Evolutionary conservation across 1,284 basidiomycete genomes (phyloP).

Genomic region (Phylloboletellus chloephorus): DNA sequence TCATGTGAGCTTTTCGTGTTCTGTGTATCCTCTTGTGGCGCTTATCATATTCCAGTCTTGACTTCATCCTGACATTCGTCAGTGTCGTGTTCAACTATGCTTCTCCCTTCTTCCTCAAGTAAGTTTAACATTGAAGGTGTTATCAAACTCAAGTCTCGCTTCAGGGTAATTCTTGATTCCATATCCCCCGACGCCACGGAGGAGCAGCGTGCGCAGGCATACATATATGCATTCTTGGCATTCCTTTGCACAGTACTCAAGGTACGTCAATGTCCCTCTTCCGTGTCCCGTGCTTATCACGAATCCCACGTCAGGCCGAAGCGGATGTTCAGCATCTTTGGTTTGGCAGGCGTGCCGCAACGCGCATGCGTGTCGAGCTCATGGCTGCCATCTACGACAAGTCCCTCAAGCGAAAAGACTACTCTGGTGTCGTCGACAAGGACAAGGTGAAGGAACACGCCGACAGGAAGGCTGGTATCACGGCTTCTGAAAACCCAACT

Average conservation of each 20-base stretch:
- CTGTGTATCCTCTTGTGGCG: background rate
- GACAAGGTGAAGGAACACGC: conserved; percentile 32
- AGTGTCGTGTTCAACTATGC: conserved; percentile 55
- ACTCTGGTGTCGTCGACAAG: conserved; percentile 67
- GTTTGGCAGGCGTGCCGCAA: conserved; percentile 53
- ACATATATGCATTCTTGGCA: conserved; percentile 56
- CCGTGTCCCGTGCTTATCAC: background rate
- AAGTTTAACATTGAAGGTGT: background rate
- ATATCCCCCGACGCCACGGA: conserved; percentile 25
- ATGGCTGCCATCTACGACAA: conserved; percentile 86
- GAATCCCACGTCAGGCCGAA: conserved; percentile 35
- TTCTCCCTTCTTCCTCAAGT: conserved; percentile 46
- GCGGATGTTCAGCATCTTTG: conserved; percentile 65
- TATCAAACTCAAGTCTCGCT: background rate
- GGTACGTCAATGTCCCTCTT: conserved; percentile 15
- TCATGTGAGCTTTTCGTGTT: conserved; percentile 40
- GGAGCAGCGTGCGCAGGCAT: conserved; percentile 48
- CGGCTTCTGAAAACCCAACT: conserved; percentile 15
- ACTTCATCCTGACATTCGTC: conserved; percentile 56
- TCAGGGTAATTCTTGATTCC: conserved; percentile 37
- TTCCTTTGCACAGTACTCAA: conserved; percentile 50
- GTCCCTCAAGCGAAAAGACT: conserved; percentile 79
- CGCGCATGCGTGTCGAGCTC: conserved; percentile 54
- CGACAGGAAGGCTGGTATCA: conserved; percentile 18
- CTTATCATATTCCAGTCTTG: conserved; percentile 39